phyloP scores from a whole-genome alignment of 2,329 filamentous ascomycete genomes.

The Metarhizium sp. region DNA sequence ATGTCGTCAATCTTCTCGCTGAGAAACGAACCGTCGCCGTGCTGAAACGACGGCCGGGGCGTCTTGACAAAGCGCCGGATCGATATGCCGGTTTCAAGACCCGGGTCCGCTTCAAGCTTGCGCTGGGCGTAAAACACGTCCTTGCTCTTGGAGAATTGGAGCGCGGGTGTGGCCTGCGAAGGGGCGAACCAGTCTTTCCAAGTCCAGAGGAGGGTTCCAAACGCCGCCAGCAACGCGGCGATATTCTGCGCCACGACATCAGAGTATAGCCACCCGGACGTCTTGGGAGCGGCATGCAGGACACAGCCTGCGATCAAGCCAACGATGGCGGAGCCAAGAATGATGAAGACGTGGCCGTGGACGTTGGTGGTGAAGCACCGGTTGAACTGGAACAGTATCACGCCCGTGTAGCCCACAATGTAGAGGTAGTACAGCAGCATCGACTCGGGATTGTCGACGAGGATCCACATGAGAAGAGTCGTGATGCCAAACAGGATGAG shows the following conservation, averaged over 20 bases:
- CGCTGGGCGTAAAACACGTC: constrained; percentile 1
- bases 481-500: background rate
- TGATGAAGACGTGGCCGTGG: constrained; percentile 21
- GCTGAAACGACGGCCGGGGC: background rate
- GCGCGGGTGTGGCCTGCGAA: background rate
- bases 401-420: constrained; percentile 23
- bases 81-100: background rate
- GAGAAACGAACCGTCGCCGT: background rate
- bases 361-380: constrained; percentile 28
- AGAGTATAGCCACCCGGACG: constrained; percentile 17
- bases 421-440: constrained; percentile 26
- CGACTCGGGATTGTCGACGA: constrained; percentile 18
- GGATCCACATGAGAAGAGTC: background rate
- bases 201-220: constrained; percentile 21
- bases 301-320: constrained; percentile 23
- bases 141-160: background rate
- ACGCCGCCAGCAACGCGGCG: constrained; percentile 20
- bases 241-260: constrained; percentile 23
- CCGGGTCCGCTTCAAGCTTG: background rate
- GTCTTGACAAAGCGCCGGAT: background rate
- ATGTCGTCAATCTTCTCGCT: background rate
- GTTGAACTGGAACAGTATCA: constrained; percentile 30
- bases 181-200: constrained; percentile 16
- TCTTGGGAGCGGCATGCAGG: constrained; percentile 19
- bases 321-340: constrained; percentile 20